Conservation (phyloP, 768 basidiomycete species). For the Kwoniella bestiolae region DNA sequence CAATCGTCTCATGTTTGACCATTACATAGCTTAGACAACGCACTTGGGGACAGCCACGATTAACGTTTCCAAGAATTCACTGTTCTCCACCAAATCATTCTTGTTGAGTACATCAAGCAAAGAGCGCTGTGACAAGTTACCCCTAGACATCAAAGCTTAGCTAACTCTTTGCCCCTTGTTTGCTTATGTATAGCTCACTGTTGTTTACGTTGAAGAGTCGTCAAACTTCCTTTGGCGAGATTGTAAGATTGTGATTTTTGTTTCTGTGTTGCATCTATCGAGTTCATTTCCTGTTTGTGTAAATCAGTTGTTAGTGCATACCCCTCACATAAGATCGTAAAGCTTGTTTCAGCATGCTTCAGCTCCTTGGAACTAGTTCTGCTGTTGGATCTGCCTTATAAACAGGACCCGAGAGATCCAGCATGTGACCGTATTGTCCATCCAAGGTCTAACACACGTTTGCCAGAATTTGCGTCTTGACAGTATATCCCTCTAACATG, state of each 20-base stretch:
- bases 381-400: no score
- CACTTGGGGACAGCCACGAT: conserved; percentile 94
- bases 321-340: neutral
- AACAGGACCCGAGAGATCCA: no score
- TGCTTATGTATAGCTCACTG: conserved; percentile 67
- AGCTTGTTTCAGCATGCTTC: no score
- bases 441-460: no score
- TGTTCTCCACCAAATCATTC: conserved; percentile 80
- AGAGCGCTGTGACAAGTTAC: conserved; percentile 90
- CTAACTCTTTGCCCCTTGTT: neutral
- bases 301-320: conserved; percentile 5
- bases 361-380: no score
- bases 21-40: conserved; percentile 52
- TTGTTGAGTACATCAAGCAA: conserved; percentile 81
- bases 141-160: conserved; percentile 62
- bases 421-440: no score
- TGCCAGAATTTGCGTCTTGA: no score
- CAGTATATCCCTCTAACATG: no score
- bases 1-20: neutral
- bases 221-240: conserved; percentile 86
- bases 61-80: conserved; percentile 90
- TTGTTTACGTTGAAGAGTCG: conserved; percentile 92
- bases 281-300: conserved; percentile 78
- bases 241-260: conserved; percentile 89
- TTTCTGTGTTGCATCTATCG: conserved; percentile 93